Base-by-base conservation (phyloP, 2,329 filamentous ascomycete species). In the Zymoseptoria pseudotritici region DNA sequence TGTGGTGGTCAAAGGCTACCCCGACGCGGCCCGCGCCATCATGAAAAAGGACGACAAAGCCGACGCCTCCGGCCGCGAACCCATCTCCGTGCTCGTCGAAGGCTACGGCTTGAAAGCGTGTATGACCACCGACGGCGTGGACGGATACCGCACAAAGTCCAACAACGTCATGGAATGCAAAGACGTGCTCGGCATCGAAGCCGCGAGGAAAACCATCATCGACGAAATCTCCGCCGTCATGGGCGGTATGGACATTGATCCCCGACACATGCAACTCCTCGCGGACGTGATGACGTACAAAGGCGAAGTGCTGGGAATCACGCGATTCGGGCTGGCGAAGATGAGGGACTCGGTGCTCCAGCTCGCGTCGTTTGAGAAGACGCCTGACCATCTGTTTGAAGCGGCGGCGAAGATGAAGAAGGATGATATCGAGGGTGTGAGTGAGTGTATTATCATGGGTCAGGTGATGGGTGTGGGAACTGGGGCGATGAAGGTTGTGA, bases 251-350 rank as follows among this genome's bases (percentile, higher is more conserved):
- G 86, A 85, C 74, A 97, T 99, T 70, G 94, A 99, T 76, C 93
- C 92, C 52, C 89, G 94, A 58, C 94, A 99, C 78, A 97, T 99
- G 91, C 89, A 97, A 73, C 83, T 99, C 19, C 84, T 99, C 1
- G 93, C 94, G 10, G 94, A 99, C 71, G 92, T 97, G 57, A 99
- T 99, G 94, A 97, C 94, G 0, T 97, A 93, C 82, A 97, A 97
- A 79, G 94, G 94, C 55, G 93, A 97, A 67, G 90, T 99, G 0
- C 83, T 97, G 19, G 94, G 94, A 56, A 99, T 99, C 72, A 99
- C 94, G 2, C 88, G 94, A 31, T 97, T 97, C 74, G 94, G 94
- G 56, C 81, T 99, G 24, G 89, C 91, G 59, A 99, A 97, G 81
- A 97, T 96, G 88, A 83, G 94, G 56, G 94, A 99, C 74, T 90